Conservation (phyloP, 176 grass and related monocot species). For the Hyparrhenia diplandra region DNA sequence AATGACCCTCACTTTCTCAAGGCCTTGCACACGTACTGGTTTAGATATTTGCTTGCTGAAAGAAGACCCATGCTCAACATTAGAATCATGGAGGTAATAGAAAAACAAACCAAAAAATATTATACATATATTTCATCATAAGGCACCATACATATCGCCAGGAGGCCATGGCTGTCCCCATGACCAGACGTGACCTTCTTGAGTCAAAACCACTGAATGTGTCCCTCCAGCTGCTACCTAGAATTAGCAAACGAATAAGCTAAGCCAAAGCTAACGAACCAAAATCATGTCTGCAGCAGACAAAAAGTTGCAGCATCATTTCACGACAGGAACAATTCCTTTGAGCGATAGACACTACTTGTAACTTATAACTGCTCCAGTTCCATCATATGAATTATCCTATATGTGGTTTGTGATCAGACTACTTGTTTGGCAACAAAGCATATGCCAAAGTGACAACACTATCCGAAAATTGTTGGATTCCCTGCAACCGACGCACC, state of each 20-base stretch:
- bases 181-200: conserved; percentile 92
- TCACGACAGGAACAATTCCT: not conserved
- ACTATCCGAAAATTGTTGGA: conserved; percentile 17
- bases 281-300: not conserved
- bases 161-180: conserved; percentile 99
- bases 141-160: conserved; percentile 78
- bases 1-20: conserved; percentile 70
- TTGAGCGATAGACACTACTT: not conserved
- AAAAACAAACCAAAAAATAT: not conserved
- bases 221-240: conserved; percentile 98
- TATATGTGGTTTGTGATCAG: not conserved
- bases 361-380: not conserved
- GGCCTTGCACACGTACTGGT: conserved; percentile 86
- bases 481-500: conserved; percentile 13
- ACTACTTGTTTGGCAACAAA: conserved; percentile 3
- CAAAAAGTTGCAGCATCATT: not conserved
- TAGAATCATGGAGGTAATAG: conserved; percentile 19
- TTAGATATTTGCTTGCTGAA: conserved; percentile 89
- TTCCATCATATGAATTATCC: not conserved
- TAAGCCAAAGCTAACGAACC: not conserved
- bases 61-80: not conserved
- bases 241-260: conserved; percentile 27
- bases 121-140: conserved; percentile 7
- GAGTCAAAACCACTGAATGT: conserved; percentile 88
- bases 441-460: conserved; percentile 32